Evolutionary conservation across 2,329 filamentous ascomycete genomes (phyloP).

Genomic region (Curvularia lunata): DNA sequence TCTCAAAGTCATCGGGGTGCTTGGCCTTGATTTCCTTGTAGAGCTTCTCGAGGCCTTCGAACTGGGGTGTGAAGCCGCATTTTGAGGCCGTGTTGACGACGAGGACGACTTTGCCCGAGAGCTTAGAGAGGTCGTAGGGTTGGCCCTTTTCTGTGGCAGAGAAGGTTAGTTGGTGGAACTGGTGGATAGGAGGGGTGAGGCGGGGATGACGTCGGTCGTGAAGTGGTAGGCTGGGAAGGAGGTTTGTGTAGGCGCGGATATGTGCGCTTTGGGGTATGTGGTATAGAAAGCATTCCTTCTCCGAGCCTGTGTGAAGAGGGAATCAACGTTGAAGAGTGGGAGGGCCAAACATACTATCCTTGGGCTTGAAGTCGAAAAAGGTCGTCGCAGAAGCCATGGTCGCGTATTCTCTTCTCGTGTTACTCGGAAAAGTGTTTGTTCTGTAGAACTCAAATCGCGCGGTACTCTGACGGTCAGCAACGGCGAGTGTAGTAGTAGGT

Average conservation of each 20-base stretch:
- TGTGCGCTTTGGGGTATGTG: neutral
- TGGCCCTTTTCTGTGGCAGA: constrained; percentile 70
- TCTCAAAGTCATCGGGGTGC: constrained; percentile 77
- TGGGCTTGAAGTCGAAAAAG: constrained; percentile 85
- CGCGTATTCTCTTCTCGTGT: constrained; percentile 16
- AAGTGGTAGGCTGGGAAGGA: neutral
- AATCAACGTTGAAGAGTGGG: neutral
- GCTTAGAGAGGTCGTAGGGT: constrained; percentile 71
- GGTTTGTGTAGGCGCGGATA: too few relatives aligned
- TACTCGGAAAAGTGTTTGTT: neutral
- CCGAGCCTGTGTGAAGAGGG: neutral
- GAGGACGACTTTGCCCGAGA: constrained; percentile 91
- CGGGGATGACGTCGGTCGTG: neutral
- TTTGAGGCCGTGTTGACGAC: constrained; percentile 98
- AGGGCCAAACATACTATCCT: constrained; percentile 69
- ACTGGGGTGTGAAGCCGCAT: constrained; percentile 98
- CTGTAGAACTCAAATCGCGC: neutral
- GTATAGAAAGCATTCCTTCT: neutral
- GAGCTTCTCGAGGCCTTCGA: constrained; percentile 85
- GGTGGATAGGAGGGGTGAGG: neutral
- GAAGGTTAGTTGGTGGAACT: constrained; percentile 1
- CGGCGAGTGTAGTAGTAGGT: neutral
- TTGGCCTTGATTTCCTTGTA: constrained; percentile 77
- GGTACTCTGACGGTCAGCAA: neutral
- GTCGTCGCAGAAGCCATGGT: constrained; percentile 71